Conservation (phyloP, 2,329 filamentous ascomycete species). For the Grosmannia huntii region DNA sequence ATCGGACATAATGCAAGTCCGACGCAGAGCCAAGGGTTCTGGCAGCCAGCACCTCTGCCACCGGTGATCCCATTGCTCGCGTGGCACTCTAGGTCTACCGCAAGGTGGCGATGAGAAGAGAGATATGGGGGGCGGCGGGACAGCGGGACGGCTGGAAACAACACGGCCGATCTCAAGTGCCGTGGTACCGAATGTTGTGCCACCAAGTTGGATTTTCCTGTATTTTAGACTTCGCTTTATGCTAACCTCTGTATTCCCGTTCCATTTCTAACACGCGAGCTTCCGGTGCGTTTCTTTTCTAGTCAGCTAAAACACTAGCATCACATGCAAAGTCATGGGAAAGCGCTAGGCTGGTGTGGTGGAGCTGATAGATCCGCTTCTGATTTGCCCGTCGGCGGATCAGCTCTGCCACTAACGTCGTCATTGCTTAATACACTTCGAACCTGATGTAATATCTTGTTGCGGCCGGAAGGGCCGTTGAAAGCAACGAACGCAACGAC, state of each 20-base stretch:
- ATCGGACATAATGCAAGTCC: slow-evolving; percentile 47
- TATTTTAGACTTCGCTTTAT: neutral
- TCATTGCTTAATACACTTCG: neutral
- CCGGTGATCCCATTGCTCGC: neutral
- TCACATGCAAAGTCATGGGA: neutral
- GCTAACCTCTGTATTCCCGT: neutral
- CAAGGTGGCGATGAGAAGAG: neutral
- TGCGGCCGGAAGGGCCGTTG: neutral
- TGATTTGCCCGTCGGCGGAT: neutral
- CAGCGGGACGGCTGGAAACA: neutral
- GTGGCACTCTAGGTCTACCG: too few relatives aligned
- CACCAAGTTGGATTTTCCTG: neutral
- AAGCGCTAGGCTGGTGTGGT: neutral
- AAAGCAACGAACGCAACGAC: neutral
- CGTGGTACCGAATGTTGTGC: neutral
- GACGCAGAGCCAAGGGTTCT: neutral
- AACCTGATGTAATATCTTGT: neutral
- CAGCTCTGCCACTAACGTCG: neutral
- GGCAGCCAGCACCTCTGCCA: neutral
- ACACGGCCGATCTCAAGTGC: neutral
- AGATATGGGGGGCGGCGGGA: neutral
- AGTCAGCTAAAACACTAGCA: neutral
- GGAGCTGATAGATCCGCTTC: neutral
- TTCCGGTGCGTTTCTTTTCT: neutral
- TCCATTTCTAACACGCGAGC: neutral